A percentile compares a stretch with the other conserved stretches of the same genome.
Conservation (phyloP, 192 early-diverging fungal species). For the Podila horticola region DNA sequence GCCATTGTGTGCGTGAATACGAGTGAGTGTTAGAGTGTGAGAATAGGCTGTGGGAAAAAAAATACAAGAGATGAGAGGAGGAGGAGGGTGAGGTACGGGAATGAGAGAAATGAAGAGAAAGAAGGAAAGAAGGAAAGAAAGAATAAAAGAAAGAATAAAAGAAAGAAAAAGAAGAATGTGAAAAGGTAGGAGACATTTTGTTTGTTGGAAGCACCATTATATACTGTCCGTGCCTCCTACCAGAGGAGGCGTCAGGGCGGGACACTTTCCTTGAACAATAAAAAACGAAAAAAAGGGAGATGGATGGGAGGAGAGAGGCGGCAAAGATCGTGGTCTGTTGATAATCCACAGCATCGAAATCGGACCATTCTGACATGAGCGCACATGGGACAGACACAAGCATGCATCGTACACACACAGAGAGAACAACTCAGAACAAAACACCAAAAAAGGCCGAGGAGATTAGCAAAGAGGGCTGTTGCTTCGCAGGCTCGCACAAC, state of each 20-base stretch:
- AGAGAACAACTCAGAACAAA: too few species aligned
- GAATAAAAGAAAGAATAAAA: not conserved
- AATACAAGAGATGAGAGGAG: not conserved
- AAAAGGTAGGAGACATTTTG: not conserved
- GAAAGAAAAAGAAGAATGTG: slow-evolving; percentile 2
- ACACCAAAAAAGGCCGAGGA: too few species aligned
- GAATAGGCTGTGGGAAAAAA: too few species aligned
- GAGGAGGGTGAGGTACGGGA: not conserved
- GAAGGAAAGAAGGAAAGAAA: slow-evolving; percentile 1
- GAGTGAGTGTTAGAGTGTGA: not conserved
- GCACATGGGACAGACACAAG: too few species aligned
- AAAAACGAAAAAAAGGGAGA: slow-evolving; percentile 30
- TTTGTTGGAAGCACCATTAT: not conserved
- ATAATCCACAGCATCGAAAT: too few species aligned
- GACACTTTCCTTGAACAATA: not conserved
- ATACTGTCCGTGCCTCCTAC: too few species aligned
- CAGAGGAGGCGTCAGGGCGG: not conserved
- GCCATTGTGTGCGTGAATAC: not conserved
- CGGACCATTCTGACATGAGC: too few species aligned
- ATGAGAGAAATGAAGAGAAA: not conserved
- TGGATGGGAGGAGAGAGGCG: too few species aligned
- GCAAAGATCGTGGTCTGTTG: too few species aligned
- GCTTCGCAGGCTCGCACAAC: too few species aligned
- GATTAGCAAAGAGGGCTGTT: too few species aligned
- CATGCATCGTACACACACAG: too few species aligned